These are phyloP conservation scores for Nematodospora anomalae DNA, from an alignment of 1,139 yeast species.

Conservation along the genomic window DNA sequence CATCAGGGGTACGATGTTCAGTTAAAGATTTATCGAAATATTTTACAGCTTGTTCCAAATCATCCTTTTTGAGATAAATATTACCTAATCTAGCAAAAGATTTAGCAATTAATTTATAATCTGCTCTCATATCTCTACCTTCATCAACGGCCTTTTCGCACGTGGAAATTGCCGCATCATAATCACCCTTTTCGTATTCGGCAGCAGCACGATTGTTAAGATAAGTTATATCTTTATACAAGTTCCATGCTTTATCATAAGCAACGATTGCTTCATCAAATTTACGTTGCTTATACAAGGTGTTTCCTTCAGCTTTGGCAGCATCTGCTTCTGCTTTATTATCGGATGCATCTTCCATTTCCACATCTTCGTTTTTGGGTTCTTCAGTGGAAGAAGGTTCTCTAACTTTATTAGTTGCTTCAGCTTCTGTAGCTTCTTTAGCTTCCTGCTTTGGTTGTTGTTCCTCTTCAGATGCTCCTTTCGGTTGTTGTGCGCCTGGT, in stretches of 20 bases:
- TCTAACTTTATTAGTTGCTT: constrained; percentile 18
- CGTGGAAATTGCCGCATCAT: constrained; percentile 77
- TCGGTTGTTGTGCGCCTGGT: constrained; percentile 18
- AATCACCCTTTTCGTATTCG: constrained; percentile 93
- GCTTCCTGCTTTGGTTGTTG: constrained; percentile 22
- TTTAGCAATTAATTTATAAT: constrained; percentile 88
- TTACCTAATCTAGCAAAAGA: constrained; percentile 91
- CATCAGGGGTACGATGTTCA: constrained; percentile 96
- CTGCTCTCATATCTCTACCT: constrained; percentile 89
- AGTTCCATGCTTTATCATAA: constrained; percentile 85
- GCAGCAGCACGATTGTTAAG: constrained; percentile 98
- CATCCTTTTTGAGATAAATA: constrained; percentile 71
- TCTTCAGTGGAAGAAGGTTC: constrained; percentile 27
- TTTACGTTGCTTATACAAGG: constrained; percentile 78
- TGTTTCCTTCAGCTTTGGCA: constrained; percentile 84
- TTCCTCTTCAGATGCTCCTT: constrained; percentile 16
- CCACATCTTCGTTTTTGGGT: constrained; percentile 30
- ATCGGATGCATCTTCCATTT: constrained; percentile 27
- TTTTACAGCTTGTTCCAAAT: constrained; percentile 71
- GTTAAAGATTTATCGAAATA: constrained; percentile 88
- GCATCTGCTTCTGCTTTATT: constrained; percentile 64
- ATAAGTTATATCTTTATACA: constrained; percentile 83
- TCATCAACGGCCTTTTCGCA: constrained; percentile 82
- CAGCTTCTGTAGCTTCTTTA: constrained; percentile 17
- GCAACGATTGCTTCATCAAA: constrained; percentile 90